Base-by-base conservation (phyloP, 495 filamentous ascomycete genomes). In the Aspergillus coremiiformis region DNA sequence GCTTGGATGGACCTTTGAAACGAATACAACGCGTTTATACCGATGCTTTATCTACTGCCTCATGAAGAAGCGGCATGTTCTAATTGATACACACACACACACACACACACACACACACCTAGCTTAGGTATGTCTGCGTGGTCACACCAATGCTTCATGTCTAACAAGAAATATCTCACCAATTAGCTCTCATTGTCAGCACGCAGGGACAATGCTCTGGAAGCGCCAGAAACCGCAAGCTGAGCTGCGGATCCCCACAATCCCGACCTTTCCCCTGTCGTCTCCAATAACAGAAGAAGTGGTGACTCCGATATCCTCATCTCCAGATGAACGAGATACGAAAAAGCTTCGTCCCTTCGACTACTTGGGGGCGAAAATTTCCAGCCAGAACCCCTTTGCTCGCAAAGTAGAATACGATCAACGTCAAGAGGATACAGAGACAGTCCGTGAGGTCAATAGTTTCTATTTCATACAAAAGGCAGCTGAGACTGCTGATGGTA, bases 281-380 rank as follows among this genome's bases (percentile, higher is more conserved):
- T 76, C 73, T 8, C 73, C 73, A 0, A 75, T 76, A 45, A 69
- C 58, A 26, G 72, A 74, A 33, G 73, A 76, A 49, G 62, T 71
- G 29, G 49, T 59, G 11, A 74, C 65, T 53, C 71, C 71, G 12
- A 63, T 64, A 20, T 65, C 64, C 17, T 69, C 68, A 6, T 66
- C 66, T 0, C 57, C 63, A n/a, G 68, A 71, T 42, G 65, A 66
- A 5, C 54, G 59, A 39, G 65, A 68, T 7, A 33, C 64, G 23
- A 64, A 66, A 47, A 58, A 57, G 17, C 58, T 52, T 19, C 60
- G 60, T 29, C 65, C 65, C 4, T 68, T 66, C 41, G 66, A 66
- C 9, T 63, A 66, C 32, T 45, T 71, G 4, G 24, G 24, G 0
- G 51, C 57, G 17, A 71, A 67, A 39, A 55, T 64, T 9, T 54